phyloP scores from a whole-genome alignment of 805 yeast species.

The Kodamaea hsintzibuensis region DNA sequence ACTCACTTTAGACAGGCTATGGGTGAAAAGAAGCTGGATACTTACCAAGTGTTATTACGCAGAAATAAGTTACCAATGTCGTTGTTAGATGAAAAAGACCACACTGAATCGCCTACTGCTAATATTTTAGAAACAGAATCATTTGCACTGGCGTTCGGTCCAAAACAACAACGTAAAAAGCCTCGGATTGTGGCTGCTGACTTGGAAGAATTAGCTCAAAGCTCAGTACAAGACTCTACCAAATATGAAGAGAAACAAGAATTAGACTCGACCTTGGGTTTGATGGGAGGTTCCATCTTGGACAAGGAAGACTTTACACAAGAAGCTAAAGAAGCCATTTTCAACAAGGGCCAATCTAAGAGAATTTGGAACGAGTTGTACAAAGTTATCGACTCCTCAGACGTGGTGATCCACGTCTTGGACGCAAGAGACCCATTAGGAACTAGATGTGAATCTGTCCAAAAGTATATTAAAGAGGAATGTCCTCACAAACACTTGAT shows the following conservation, averaged over 20 bases:
- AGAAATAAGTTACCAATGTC: constrained; percentile 97
- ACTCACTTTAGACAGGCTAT: constrained; percentile 92
- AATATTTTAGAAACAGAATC: constrained; percentile 88
- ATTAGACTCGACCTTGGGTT: constrained; percentile 70
- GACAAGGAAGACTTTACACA: constrained; percentile 80
- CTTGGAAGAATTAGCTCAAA: constrained; percentile 72
- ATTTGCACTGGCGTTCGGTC: constrained; percentile 82
- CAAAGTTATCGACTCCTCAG: constrained; percentile 96
- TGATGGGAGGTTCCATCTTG: constrained; percentile 65
- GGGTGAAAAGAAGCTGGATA: constrained; percentile 78
- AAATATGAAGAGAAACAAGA: constrained; percentile 74
- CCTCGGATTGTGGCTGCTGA: constrained; percentile 78
- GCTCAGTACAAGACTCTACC: constrained; percentile 56
- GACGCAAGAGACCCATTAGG: constrained; percentile 99
- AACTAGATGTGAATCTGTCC: constrained; percentile 90
- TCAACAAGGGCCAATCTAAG: constrained; percentile 95
- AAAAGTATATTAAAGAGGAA: constrained; percentile 88
- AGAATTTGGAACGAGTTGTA: constrained; percentile 98
- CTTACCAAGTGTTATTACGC: constrained; percentile 81
- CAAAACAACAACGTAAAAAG: constrained; percentile 90
- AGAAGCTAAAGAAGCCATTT: constrained; percentile 93
- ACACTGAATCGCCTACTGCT: constrained; percentile 72
- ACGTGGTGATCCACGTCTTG: constrained; percentile 92
- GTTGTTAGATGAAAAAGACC: constrained; percentile 80
- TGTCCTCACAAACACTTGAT: constrained; percentile 96